Percentiles rank a stretch among this genome's conserved stretches.
phyloP scores from a whole-genome alignment of 352 stramenopile species.

The Phytopythium helicoides region DNA sequence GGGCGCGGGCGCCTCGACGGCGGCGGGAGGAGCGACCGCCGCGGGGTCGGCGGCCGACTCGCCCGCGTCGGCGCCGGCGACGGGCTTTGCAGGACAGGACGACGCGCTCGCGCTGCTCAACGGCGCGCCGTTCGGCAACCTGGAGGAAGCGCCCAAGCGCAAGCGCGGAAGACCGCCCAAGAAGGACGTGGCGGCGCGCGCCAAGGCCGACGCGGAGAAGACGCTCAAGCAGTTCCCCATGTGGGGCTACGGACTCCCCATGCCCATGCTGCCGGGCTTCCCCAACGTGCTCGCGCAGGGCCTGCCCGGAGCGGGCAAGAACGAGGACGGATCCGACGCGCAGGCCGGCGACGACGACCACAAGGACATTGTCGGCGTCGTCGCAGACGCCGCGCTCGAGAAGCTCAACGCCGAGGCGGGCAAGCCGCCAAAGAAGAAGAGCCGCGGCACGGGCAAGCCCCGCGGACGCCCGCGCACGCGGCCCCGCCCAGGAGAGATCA shows the following conservation, averaged over 20 bases:
- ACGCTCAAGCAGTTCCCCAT: conserved; percentile 64
- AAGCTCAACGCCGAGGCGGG: conserved; percentile 14
- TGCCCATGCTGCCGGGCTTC: conserved; percentile 49
- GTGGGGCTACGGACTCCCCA: conserved; percentile 57
- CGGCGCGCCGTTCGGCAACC: conserved; percentile 16
- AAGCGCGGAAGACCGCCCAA: conserved; percentile 69
- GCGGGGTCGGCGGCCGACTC: background rate
- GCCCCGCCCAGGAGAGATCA: conserved; percentile 70
- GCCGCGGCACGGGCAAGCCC: conserved; percentile 63
- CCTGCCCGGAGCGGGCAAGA: conserved; percentile 24
- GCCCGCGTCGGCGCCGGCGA: background rate
- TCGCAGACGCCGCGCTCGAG: conserved; percentile 11
- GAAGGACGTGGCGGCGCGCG: conserved; percentile 52
- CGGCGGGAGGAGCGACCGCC: too few relatives aligned
- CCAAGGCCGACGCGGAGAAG: conserved; percentile 50
- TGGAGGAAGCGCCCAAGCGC: conserved; percentile 59
- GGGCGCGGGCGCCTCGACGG: too few relatives aligned
- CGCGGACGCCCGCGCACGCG: conserved; percentile 69
- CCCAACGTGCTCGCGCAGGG: conserved; percentile 29
- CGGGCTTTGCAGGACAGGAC: conserved; percentile 13
- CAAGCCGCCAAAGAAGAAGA: conserved; percentile 77
- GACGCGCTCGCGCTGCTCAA: conserved; percentile 30
- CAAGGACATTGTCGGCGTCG: conserved; percentile 23
- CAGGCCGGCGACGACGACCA: conserved; percentile 21
- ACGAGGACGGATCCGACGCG: conserved; percentile 19